Percentiles rank a stretch among this genome's conserved stretches.
These are phyloP conservation scores for Raffaelea deltoideospora DNA, from an alignment of 2,329 filamentous ascomycete species.

Conservation along the genomic window DNA sequence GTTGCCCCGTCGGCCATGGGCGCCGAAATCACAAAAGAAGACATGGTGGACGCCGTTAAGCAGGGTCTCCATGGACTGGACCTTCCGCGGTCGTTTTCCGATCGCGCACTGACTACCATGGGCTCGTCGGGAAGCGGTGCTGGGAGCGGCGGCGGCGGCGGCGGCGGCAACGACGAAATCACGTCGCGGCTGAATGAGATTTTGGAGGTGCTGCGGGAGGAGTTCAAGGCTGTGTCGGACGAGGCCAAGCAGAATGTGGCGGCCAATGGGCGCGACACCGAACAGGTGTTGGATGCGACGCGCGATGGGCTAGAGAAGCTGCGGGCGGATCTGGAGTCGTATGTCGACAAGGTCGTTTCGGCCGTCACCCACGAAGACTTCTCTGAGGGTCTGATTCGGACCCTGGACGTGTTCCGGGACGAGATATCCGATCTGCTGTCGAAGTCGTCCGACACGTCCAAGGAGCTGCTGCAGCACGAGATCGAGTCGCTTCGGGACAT, in stretches of 20 bases:
- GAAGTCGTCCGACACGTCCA: constrained; percentile 31
- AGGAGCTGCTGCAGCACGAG: constrained; percentile 64
- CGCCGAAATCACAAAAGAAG: constrained; percentile 41
- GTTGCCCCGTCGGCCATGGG: constrained; percentile 39
- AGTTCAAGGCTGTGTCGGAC: constrained; percentile 44
- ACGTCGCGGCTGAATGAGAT: constrained; percentile 48
- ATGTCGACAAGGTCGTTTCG: constrained; percentile 59
- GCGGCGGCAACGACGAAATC: constrained; percentile 29
- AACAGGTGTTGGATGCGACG: constrained; percentile 76
- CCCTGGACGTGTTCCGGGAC: constrained; percentile 50
- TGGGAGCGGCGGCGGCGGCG: no score
- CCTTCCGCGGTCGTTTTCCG: no score
- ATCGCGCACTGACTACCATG: no score
- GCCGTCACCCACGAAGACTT: constrained; percentile 63
- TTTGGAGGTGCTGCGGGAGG: constrained; percentile 40
- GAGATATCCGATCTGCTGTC: constrained; percentile 50
- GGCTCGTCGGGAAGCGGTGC: no score
- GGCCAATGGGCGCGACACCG: constrained; percentile 65
- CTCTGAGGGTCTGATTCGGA: constrained; percentile 49
- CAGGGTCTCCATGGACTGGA: constrained; percentile 40
- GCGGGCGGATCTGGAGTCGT: constrained; percentile 63
- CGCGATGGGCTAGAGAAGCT: constrained; percentile 77
- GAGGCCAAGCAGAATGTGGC: constrained; percentile 65
- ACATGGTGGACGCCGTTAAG: constrained; percentile 49
- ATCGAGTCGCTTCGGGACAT: constrained; percentile 70